Conservation (phyloP, 805 yeast species). For the Nakazawaea siamensis region DNA sequence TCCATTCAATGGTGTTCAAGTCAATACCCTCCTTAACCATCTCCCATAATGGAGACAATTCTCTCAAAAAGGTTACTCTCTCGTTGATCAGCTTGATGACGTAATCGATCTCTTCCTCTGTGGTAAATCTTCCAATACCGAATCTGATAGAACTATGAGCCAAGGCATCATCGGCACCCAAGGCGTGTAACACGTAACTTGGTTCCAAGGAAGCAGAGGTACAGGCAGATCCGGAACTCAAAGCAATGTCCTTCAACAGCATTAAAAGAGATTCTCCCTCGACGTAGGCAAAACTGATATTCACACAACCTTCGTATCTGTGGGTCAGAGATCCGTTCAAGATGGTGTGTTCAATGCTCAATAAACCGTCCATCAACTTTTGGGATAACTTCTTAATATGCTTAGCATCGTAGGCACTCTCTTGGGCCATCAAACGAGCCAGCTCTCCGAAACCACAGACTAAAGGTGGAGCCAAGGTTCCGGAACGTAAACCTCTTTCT, state of each 20-base stretch:
- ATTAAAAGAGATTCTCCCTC: slow-evolving; percentile 96
- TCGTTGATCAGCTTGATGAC: slow-evolving; percentile 83
- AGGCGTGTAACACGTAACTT: slow-evolving; percentile 89
- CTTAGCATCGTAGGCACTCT: slow-evolving; percentile 61
- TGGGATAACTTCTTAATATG: slow-evolving; percentile 68
- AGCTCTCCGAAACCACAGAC: slow-evolving; percentile 98
- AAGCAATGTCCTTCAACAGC: slow-evolving; percentile 96
- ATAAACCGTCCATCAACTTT: slow-evolving; percentile 63
- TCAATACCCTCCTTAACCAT: slow-evolving; percentile 99
- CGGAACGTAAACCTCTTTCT: slow-evolving; percentile 95
- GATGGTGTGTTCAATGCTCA: slow-evolving; percentile 81
- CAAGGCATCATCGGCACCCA: slow-evolving; percentile 96
- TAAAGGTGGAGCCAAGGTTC: slow-evolving; percentile 95
- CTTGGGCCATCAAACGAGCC: slow-evolving; percentile 71
- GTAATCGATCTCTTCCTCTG: slow-evolving; percentile 92
- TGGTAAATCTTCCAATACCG: slow-evolving; percentile 95
- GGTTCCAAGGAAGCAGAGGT: slow-evolving; percentile 98
- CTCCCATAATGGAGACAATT: slow-evolving; percentile 95
- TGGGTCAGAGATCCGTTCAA: slow-evolving; percentile 75
- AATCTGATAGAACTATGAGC: slow-evolving; percentile 98
- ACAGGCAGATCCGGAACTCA: slow-evolving; percentile 96
- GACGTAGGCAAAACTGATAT: slow-evolving; percentile 92
- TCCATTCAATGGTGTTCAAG: slow-evolving; percentile 90
- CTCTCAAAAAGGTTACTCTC: slow-evolving; percentile 86
- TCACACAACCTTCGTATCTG: slow-evolving; percentile 90